Base-by-base conservation (phyloP, 1,139 yeast genomes). In the Candida sp. region DNA sequence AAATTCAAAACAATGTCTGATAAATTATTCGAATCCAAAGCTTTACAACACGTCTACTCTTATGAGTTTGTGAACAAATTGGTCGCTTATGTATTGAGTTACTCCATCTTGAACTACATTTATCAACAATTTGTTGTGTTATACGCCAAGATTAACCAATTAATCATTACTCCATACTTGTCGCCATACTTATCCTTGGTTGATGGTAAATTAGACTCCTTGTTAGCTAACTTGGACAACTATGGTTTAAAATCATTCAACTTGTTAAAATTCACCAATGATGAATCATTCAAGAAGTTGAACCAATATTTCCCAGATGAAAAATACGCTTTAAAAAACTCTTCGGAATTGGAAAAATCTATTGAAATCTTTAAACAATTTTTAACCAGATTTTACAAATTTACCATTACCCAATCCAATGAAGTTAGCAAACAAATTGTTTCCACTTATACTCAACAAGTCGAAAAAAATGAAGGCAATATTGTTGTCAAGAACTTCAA, bases 381-480 rank as follows among this genome's bases (percentile, higher is more conserved):
- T 35, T 54, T 60, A 41, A 45, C 52, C 42, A 60, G 73, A 47
- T 27, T 37, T 22, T 29, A 15, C 25, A 27, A 37, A 27, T 32
- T 32, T 12, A 27, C 34, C n/a, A n/a, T 37, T 4, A 49, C 63
- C 25, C 63, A 57, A 49, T 48, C 49, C 35, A 55, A 54, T 43
- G 63, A 68, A 38, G 50, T 61, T 22, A 52, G 55, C 48, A 62
- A 65, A 45, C 63, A 69, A 9, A 58, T 72, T 38, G 58, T 66
- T 41, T 50, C 62, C 30, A 68, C 73, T 38, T 71, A 68, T 58
- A 63, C 69, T 47, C 52, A 61, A 47, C 72, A 70, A 53, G 50
- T 46, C 19, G 41, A 48, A 21, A 45, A 54, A 29, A 48, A 48
- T 22, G 48, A 53, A 27, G 32, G 48, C 3, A 50, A 52, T 39